These are phyloP conservation scores for Selenicereus undatus DNA, from an alignment of 148 eudicot species.

Conservation along the genomic window DNA sequence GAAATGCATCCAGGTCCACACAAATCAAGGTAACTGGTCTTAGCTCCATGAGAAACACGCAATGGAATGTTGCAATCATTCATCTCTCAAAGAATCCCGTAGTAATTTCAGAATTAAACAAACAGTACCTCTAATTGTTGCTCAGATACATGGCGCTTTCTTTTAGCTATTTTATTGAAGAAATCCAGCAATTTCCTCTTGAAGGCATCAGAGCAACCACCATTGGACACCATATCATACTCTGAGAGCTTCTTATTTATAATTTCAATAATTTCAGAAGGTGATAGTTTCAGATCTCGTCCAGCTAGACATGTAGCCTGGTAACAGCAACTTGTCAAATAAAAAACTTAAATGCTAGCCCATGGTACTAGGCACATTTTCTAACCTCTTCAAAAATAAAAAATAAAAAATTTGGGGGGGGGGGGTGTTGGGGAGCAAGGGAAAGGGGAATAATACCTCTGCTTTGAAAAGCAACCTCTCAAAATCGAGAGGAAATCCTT, in stretches of 20 bases:
- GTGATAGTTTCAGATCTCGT: constrained; percentile 40
- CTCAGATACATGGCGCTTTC: constrained; percentile 48
- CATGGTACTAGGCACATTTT: neutral
- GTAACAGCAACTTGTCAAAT: constrained; percentile 11
- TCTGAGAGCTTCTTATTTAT: constrained; percentile 46
- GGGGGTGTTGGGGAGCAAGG: neutral
- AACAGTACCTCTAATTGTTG: constrained; percentile 64
- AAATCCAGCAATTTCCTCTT: constrained; percentile 43
- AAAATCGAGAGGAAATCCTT: constrained; percentile 77
- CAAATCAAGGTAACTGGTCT: neutral
- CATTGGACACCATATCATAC: constrained; percentile 44
- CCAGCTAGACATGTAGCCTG: constrained; percentile 92
- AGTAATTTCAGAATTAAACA: constrained; percentile 5
- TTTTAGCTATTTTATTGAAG: constrained; percentile 32
- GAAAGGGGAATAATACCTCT: constrained; percentile 40
- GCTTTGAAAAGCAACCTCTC: constrained; percentile 72
- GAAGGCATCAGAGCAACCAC: constrained; percentile 61
- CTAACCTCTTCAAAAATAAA: too few relatives aligned
- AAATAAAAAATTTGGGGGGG: neutral
- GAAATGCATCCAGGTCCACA: neutral
- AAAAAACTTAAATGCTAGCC: neutral
- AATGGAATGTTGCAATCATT: too few relatives aligned
- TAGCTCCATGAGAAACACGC: neutral
- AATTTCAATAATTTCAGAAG: constrained; percentile 42
- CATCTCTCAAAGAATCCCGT: neutral